These are phyloP conservation scores for Cladosporium sp. DNA, from an alignment of 2,329 filamentous ascomycete genomes.

Conservation along the genomic window DNA sequence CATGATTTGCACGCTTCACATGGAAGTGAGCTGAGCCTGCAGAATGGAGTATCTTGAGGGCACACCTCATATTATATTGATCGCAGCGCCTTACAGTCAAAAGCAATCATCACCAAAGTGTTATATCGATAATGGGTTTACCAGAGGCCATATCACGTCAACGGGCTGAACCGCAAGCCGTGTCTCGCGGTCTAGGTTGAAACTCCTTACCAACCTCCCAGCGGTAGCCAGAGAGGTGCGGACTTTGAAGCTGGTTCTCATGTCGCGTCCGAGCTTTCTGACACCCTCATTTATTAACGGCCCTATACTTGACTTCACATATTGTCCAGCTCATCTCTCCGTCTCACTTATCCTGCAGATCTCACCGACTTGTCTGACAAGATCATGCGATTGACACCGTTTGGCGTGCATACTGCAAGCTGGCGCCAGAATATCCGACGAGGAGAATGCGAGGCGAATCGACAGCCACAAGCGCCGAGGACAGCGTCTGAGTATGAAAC, in stretches of 20 bases:
- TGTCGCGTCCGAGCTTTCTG: neutral
- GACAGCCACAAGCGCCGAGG: neutral
- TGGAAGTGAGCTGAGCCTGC: neutral
- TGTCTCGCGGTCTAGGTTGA: neutral
- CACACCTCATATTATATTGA: neutral
- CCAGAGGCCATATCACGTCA: neutral
- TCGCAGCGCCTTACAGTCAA: neutral
- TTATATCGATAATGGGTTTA: neutral
- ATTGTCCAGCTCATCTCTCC: conserved; percentile 16
- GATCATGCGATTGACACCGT: neutral
- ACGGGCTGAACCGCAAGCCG: neutral
- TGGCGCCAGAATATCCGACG: neutral
- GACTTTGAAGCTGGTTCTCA: neutral
- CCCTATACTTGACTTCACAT: conserved; percentile 7
- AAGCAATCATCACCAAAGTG: neutral
- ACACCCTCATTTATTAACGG: conserved; percentile 8
- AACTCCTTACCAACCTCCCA: neutral
- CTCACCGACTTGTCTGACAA: conserved; percentile 15
- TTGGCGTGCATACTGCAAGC: neutral
- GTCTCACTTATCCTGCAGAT: conserved; percentile 12
- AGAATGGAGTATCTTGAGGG: neutral
- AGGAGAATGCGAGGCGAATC: neutral
- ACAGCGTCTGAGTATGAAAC: conserved; percentile 10
- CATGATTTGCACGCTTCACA: neutral
- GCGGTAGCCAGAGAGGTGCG: neutral